Base-by-base conservation (phyloP, 108 stramenopile species). In the Nitzschia inconspicua region DNA sequence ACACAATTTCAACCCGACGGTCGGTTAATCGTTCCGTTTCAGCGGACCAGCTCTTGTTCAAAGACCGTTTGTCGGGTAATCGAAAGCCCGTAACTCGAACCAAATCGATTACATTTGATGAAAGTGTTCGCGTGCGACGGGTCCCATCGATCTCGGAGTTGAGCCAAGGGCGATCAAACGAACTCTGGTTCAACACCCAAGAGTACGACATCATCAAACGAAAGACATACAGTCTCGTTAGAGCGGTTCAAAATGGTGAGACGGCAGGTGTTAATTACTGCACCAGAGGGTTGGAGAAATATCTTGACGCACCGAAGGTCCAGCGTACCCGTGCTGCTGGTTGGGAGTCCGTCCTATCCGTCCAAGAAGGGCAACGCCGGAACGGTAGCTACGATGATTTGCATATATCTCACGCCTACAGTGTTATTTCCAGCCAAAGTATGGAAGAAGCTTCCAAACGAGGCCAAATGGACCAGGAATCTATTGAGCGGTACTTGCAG, bases 271-370 rank as follows among this genome's bases (percentile, higher is more conserved):
- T 29, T 1, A 52, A 48, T 18, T 70, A 62, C 32, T 70, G 68
- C 46, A 70, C 68, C 10, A 42, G 68, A 0, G 68, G 68, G 2
- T 35, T 70, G 25, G 68, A 70, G 54, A 27, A 47, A 2, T 49
- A 60, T 29, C 46, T 70, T 35, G 24, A 23, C 16, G 11, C 47
- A 2, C 14, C 27, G 1, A 36, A 35, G 4, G 57, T 52, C 16
- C 32, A 50, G 28, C 26, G 34, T 10, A 68, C 52, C 24, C 60
- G 44, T 5, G 46, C 47, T 41, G 34, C 14, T n/a, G 51, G 35
- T 11, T 70, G 68, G 68, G 68, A 70, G 31, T 40, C 60, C 3
- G 54, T 70, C 2, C 10, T 70, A 31, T 52, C 44, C 25, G 68
- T 62, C 26, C 68, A 70, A 60, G 54, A 54, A 2, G n/a, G 18